Conservation (phyloP, 768 basidiomycete species). For the Suillus americanus region DNA sequence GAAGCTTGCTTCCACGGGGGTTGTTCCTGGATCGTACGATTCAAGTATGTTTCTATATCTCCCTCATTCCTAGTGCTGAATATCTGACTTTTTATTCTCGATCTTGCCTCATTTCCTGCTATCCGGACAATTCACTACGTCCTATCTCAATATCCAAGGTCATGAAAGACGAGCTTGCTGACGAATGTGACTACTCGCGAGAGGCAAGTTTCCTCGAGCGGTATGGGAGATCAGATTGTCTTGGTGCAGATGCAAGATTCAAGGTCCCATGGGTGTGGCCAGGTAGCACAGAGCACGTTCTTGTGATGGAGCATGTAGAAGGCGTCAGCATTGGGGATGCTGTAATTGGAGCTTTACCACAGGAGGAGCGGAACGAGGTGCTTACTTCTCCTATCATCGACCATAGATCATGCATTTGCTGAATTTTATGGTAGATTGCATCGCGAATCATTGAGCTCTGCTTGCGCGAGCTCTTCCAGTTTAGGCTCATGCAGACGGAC, state of each 20-base stretch:
- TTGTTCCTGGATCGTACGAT: constrained; percentile 89
- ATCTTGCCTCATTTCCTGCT: background rate
- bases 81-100: background rate
- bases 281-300: constrained; percentile 74
- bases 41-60: constrained; percentile 40
- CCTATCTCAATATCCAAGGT: constrained; percentile 44
- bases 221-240: constrained; percentile 51
- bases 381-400: constrained; percentile 8
- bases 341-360: constrained; percentile 51
- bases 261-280: constrained; percentile 87
- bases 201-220: constrained; percentile 72
- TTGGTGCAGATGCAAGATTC: constrained; percentile 66
- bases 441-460: constrained; percentile 80
- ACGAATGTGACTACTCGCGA: constrained; percentile 88
- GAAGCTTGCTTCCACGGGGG: constrained; percentile 80
- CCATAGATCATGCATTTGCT: background rate
- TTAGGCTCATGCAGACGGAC: constrained; percentile 96
- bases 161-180: constrained; percentile 84
- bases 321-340: constrained; percentile 81
- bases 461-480: constrained; percentile 86
- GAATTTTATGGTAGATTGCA: constrained; percentile 63
- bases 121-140: background rate
- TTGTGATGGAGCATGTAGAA: constrained; percentile 86
- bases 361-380: constrained; percentile 74
- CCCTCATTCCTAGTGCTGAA: background rate